Conservation (phyloP, 2,329 filamentous ascomycete species). For the Thielaviopsis punctulata region DNA sequence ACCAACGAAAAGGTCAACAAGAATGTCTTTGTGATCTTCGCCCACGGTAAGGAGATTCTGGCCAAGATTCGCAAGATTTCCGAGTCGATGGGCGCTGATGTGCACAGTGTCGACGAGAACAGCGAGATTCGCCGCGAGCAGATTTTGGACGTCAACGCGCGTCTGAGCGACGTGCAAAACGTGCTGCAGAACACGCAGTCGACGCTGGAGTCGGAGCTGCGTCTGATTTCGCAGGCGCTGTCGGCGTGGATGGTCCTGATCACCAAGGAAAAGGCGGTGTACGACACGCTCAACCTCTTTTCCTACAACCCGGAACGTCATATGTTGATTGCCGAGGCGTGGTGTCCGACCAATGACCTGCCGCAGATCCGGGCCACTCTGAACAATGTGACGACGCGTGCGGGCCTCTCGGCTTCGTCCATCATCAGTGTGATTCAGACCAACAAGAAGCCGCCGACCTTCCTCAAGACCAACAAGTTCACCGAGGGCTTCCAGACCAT, state of each 20-base stretch:
- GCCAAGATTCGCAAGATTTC: constrained; percentile 99
- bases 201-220: constrained; percentile 81
- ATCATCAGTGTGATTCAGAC: constrained; percentile 97
- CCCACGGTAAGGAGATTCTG: constrained; percentile 94
- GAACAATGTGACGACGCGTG: constrained; percentile 90
- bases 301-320: constrained; percentile 92
- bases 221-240: constrained; percentile 80
- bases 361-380: constrained; percentile 80
- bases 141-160: constrained; percentile 91
- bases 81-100: constrained; percentile 84
- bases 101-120: constrained; percentile 97
- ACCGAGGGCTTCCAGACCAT: constrained; percentile 98
- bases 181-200: constrained; percentile 90
- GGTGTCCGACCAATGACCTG: constrained; percentile 86
- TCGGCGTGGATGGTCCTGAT: constrained; percentile 96
- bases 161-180: constrained; percentile 76
- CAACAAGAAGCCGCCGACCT: constrained; percentile 93
- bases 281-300: constrained; percentile 86
- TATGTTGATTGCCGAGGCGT: constrained; percentile 92
- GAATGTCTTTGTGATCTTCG: constrained; percentile 99
- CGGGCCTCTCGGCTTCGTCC: constrained; percentile 88
- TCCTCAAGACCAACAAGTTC: constrained; percentile 96
- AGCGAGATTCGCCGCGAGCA: constrained; percentile 88
- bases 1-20: constrained; percentile 88
- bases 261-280: constrained; percentile 96